Percentiles rank a stretch among this genome's conserved stretches.
phyloP scores from a whole-genome alignment of 768 basidiomycete genomes.

The Tylopilus subfusipes region DNA sequence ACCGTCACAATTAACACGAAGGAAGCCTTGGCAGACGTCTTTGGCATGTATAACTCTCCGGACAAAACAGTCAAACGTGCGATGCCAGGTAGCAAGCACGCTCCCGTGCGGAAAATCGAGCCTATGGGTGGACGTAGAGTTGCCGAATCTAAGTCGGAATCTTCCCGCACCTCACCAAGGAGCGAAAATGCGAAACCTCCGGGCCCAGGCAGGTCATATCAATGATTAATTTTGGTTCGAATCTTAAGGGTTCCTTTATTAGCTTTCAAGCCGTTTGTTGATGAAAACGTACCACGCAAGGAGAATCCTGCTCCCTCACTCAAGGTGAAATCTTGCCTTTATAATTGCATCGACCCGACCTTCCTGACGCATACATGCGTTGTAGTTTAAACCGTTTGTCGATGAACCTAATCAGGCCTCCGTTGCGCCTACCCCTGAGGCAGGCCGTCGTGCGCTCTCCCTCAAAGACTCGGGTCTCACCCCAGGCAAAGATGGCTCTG shows the following conservation, averaged over 20 bases:
- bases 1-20: slow-evolving; percentile 97
- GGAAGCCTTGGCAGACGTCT: slow-evolving; percentile 90
- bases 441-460: slow-evolving; percentile 43
- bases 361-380: slow-evolving; percentile 10
- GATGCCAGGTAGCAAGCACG: slow-evolving; percentile 67
- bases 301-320: slow-evolving; percentile 38
- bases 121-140: slow-evolving; percentile 39
- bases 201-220: slow-evolving; percentile 37
- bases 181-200: slow-evolving; percentile 22
- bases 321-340: slow-evolving; percentile 11
- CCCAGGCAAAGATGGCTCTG: slow-evolving; percentile 19
- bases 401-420: slow-evolving; percentile 49
- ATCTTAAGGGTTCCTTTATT: slow-evolving; percentile 1
- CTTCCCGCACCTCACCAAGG: slow-evolving; percentile 30
- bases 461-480: slow-evolving; percentile 42
- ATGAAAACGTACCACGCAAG: slow-evolving; percentile 50
- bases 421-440: slow-evolving; percentile 30
- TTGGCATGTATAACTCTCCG: slow-evolving; percentile 93
- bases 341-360: background rate
- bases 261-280: slow-evolving; percentile 64
- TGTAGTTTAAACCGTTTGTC: slow-evolving; percentile 64
- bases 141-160: slow-evolving; percentile 32
- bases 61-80: slow-evolving; percentile 62
- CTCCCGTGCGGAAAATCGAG: slow-evolving; percentile 65
- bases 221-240: slow-evolving; percentile 16